Evolutionary conservation across 306 rosid genomes (phyloP), one percentile per base, ranked within the genome.

Genomic region (Fagus sylvatica): DNA sequence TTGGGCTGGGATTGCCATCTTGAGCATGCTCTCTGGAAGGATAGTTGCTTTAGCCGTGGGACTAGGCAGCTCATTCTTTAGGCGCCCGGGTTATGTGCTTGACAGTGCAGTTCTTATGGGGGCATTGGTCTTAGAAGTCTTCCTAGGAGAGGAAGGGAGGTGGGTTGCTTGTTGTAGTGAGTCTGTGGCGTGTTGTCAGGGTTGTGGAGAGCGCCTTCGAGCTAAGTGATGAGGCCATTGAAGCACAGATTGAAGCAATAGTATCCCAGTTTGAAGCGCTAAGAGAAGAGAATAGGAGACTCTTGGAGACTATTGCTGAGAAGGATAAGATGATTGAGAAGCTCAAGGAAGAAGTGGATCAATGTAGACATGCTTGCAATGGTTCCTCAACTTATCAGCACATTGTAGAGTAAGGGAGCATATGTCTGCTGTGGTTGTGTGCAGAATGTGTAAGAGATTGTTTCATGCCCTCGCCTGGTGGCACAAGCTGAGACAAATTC

Each of bases 101-200:
- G 97, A 93, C 66, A 90, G 90, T 1, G 75, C 80, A 34, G 93
- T 91, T 36, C 83, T 67, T 8, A 41, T 53, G 1, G 95, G 79
- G 28, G 97, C 98, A 1, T 41, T 93, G 41, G 59, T 85, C 71
- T 78, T 93, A 81, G 97, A 93, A 77, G 81, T 48, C 2, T 74
- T 86, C 48, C 15, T 90, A n/a, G 41, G 91, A 80, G 78, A 66
- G 82, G 53, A 78, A 77, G 49, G 97, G 97, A 11, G 95, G 98
- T 6, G 93, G 97, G 40, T 69, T 91, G 64, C 80, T 93, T 70
- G 80, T 86, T 39, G 78, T 89, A 40, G 94, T 84, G 76, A 91
- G 94, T 73, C 83, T 93, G 72, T 93, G 98, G 95, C 88, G 98
- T 8, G 84, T 93, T 17, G 82, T 91, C 46, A 85, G 97, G 81